Conservation (phyloP, 306 rosid genomes). For the Cucurbita pepo region DNA sequence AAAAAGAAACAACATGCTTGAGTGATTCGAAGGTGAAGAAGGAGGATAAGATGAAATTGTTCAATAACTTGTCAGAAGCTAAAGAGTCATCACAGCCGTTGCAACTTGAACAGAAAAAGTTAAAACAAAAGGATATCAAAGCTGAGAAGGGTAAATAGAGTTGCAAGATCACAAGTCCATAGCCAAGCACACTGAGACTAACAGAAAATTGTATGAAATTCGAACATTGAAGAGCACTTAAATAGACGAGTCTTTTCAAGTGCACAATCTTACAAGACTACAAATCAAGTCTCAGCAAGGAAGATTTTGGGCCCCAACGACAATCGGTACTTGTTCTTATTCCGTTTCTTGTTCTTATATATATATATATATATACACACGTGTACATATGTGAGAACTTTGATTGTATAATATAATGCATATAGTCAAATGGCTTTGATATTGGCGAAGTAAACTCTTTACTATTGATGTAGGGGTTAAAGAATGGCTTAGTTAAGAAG, state of each 20-base stretch:
- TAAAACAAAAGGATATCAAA: neutral
- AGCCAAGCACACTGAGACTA: neutral
- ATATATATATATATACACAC: neutral
- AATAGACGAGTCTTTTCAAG: no score
- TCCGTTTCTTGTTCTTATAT: neutral
- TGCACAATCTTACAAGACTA: no score
- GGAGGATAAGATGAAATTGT: neutral
- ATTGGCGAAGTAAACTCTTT: neutral
- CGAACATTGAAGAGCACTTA: neutral
- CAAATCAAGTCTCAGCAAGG: no score
- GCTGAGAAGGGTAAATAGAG: neutral
- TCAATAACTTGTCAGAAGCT: neutral
- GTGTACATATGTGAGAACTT: neutral
- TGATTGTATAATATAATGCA: neutral
- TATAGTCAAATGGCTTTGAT: neutral
- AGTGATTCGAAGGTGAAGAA: no score
- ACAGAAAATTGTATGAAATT: neutral
- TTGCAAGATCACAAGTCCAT: neutral
- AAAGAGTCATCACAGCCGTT: neutral
- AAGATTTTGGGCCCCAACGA: no score
- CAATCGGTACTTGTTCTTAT: neutral
- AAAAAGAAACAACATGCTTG: no score
- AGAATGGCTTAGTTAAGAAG: no score
- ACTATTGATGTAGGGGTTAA: no score
- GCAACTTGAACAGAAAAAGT: neutral